Conservation (phyloP, 2,329 filamentous ascomycete species). For the Lachnellula arida region DNA sequence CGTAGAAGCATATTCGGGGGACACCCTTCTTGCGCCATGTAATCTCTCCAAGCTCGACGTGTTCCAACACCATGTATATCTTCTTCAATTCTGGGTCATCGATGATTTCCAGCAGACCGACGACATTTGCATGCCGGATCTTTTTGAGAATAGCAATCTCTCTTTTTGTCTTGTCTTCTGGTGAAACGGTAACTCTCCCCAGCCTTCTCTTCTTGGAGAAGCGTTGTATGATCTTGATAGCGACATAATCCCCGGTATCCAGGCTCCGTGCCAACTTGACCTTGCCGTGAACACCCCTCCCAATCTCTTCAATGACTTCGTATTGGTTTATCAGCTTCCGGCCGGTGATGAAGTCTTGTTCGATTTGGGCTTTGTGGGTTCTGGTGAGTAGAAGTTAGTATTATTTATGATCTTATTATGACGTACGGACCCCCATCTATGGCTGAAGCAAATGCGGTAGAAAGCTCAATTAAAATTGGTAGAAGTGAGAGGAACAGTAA, state of each 20-base stretch:
- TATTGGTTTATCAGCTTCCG: conserved; percentile 98
- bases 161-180: conserved; percentile 79
- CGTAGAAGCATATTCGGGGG: conserved; percentile 75
- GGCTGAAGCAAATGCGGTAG: neutral
- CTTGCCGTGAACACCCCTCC: conserved; percentile 93
- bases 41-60: conserved; percentile 90
- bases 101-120: conserved; percentile 92
- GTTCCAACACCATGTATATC: conserved; percentile 96
- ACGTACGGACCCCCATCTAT: neutral
- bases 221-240: conserved; percentile 97
- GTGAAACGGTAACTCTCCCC: conserved; percentile 70
- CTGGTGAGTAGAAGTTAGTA: conserved; percentile 37
- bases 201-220: conserved; percentile 90
- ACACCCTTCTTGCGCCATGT: conserved; percentile 88
- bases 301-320: conserved; percentile 93
- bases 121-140: conserved; percentile 94
- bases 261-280: conserved; percentile 89
- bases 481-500: neutral
- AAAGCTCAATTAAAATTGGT: neutral
- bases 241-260: conserved; percentile 71
- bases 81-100: conserved; percentile 95
- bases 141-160: conserved; percentile 99
- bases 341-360: conserved; percentile 82
- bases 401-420: neutral
- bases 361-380: conserved; percentile 87